Evolutionary conservation across 148 eudicot species (phyloP).

Genomic region (Gaultheria prostrata): DNA sequence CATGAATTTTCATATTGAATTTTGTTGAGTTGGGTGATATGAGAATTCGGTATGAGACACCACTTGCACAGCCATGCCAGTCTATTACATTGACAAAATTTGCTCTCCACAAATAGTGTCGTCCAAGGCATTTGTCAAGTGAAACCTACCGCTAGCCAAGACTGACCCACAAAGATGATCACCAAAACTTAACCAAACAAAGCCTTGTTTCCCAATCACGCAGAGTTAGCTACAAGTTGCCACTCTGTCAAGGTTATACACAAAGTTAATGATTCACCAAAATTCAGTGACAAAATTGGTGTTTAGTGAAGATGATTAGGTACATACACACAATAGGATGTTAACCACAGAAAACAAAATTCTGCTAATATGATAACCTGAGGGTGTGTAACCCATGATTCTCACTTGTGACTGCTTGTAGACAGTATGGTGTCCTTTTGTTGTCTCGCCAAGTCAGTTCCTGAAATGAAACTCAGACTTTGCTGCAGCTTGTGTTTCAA

Average conservation of each 20-base stretch:
- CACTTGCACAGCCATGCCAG: conserved; percentile 1
- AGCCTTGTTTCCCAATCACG: not conserved
- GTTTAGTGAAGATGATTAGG: not conserved
- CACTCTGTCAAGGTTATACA: not conserved
- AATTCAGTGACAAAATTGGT: not conserved
- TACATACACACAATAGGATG: not conserved
- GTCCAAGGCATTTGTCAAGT: not conserved
- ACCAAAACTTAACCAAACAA: not conserved
- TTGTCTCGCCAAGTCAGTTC: conserved; percentile 22
- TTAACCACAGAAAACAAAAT: conserved; percentile 7
- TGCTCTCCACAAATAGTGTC: not conserved
- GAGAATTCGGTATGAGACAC: not conserved
- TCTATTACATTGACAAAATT: not conserved
- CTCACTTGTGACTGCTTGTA: conserved; percentile 22
- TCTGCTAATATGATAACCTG: conserved; percentile 18
- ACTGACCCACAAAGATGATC: not conserved
- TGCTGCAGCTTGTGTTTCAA: conserved; percentile 20
- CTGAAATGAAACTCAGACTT: conserved; percentile 22
- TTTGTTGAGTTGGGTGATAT: not conserved
- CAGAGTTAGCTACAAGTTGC: not conserved
- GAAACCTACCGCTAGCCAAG: not conserved
- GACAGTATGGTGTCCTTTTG: conserved; percentile 18
- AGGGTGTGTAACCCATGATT: conserved; percentile 17
- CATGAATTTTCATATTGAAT: not conserved
- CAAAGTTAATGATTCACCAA: not conserved